These are phyloP conservation scores for Plantago lanceolata DNA, from an alignment of 305 asterid species.

Conservation along the genomic window DNA sequence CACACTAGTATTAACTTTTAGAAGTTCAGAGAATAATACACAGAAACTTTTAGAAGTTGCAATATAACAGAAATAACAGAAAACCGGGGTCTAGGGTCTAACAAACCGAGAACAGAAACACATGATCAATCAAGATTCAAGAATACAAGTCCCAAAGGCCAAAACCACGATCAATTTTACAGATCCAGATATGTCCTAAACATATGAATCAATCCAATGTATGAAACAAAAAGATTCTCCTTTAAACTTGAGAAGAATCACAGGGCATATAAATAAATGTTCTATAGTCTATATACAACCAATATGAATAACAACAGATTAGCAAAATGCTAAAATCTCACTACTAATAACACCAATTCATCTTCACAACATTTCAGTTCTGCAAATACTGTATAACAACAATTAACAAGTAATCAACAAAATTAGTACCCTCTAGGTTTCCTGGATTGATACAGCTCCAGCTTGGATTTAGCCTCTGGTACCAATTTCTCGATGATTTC, in stretches of 20 bases:
- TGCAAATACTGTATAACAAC: constrained; percentile 1
- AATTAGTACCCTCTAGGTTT: constrained; percentile 57
- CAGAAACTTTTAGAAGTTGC: too few relatives aligned
- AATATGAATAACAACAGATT: constrained; percentile 29
- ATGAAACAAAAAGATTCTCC: neutral
- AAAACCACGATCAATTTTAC: too few relatives aligned
- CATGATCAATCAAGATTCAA: too few relatives aligned
- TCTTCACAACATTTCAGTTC: neutral
- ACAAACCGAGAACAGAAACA: too few relatives aligned
- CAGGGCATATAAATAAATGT: constrained; percentile 22
- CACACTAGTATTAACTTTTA: too few relatives aligned
- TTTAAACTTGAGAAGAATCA: constrained; percentile 25
- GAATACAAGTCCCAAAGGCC: too few relatives aligned
- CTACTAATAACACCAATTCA: constrained; percentile 12
- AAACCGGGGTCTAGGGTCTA: too few relatives aligned
- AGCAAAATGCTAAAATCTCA: constrained; percentile 3
- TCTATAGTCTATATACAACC: constrained; percentile 54
- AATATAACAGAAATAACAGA: too few relatives aligned
- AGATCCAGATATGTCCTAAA: neutral
- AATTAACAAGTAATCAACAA: constrained; percentile 7
- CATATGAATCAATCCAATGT: constrained; percentile 9
- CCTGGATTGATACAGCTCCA: constrained; percentile 86
- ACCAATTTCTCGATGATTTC: constrained; percentile 46
- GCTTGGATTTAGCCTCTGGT: constrained; percentile 57
- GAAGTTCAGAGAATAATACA: too few relatives aligned